Evolutionary conservation across 495 filamentous ascomycete species (phyloP), one percentile per base, ranked within the genome.

Genomic region (Aspergillus sclerotioniger): DNA sequence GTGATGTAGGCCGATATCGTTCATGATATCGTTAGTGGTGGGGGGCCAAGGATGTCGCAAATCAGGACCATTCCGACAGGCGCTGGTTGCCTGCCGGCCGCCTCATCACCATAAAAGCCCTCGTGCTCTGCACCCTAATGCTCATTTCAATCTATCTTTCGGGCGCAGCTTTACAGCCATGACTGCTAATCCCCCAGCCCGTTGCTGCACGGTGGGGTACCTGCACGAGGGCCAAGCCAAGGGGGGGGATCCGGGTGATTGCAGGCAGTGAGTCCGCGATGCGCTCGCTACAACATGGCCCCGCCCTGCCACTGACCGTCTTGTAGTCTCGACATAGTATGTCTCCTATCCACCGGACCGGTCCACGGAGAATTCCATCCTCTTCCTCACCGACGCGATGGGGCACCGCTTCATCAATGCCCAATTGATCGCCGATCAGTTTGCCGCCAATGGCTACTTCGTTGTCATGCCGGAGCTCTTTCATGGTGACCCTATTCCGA

Each of bases 391-490:
- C 0, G 71, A 76, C 57, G 72, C 70, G 5, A 67, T 74, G 45
- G 72, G 71, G 10, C 68, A 74, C 44, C 61, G 58, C 3, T 74
- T 71, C 57, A 61, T 66, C 41, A 73, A 76, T 32, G 62, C 66
- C 21, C 71, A 76, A 35, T 50, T 76, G 10, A 66, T 74, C 51
- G 90, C 90, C 37, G 90, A 93, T 74, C 86, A 90, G 62, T 85
- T 84, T 50, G 90, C 90, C 21, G 85, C 84, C 51, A 86, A 88
- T 59, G 90, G 90, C 43, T 94, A 91, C 68, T 79, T 88, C 16
- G 85, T 86, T 46, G 71, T 90, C 16, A 80, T 93, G 67, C 80
- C 88, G 50, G 90, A 73, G 44, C 62, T 74, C 7, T 74, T 76
- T 60, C 57, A 71, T 54, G 70, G 71, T 16, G 71, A 76, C 25